These are phyloP conservation scores for Nitzschia sp. DNA, from an alignment of 108 stramenopile species.

Conservation along the genomic window DNA sequence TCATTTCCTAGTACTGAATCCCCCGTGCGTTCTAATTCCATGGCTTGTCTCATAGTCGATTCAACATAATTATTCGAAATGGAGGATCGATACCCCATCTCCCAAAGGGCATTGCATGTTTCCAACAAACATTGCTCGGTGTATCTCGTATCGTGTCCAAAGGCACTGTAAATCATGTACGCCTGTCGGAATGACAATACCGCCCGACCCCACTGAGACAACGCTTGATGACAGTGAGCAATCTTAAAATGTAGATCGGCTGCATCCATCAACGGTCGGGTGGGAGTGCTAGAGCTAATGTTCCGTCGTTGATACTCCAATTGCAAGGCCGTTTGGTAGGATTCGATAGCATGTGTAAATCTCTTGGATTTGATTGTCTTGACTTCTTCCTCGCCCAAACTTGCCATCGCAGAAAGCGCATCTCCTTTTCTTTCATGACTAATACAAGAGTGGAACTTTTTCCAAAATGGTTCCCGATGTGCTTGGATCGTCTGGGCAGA, in stretches of 20 bases:
- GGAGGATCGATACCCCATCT: constrained; percentile 3
- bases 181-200: constrained; percentile 12
- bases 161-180: not conserved
- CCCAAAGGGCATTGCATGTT: not conserved
- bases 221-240: not conserved
- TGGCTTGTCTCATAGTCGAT: not conserved
- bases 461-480: not conserved
- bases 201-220: not conserved
- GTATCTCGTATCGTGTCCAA: constrained; percentile 1
- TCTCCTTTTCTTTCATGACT: constrained; percentile 8
- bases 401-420: not conserved
- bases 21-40: constrained; percentile 1
- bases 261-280: constrained; percentile 1
- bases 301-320: constrained; percentile 13
- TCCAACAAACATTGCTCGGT: not conserved
- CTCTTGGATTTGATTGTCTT: not conserved
- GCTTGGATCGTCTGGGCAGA: no score
- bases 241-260: constrained; percentile 10
- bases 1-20: constrained; percentile 3
- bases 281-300: constrained; percentile 1
- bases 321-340: constrained; percentile 11
- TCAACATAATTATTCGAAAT: not conserved
- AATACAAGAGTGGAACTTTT: constrained; percentile 10
- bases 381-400: no score
- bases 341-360: constrained; percentile 9